A percentile compares a stretch with the other conserved stretches of the same genome.
phyloP scores from a whole-genome alignment of 257 asterid species.

The Nicotiana sylvestris region DNA sequence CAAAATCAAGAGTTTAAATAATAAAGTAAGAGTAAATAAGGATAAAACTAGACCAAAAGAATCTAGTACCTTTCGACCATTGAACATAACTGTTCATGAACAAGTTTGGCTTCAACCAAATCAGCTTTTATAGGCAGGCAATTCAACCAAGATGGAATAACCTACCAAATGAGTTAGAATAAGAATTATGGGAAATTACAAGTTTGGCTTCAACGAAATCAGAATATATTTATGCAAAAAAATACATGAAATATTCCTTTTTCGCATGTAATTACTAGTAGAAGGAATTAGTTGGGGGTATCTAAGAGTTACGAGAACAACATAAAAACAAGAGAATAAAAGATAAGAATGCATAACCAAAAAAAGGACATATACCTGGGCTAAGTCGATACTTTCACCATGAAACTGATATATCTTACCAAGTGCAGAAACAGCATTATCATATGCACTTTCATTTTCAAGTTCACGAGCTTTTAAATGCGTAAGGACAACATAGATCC shows the following conservation, averaged over 20 bases:
- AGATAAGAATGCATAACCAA: too few species aligned
- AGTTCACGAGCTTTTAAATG: constrained; percentile 58
- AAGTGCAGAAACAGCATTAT: constrained; percentile 87
- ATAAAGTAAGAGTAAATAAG: too few species aligned
- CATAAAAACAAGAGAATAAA: too few species aligned
- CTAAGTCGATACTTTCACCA: constrained; percentile 77
- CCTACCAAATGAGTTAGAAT: constrained; percentile 32
- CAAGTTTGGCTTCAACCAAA: constrained; percentile 74
- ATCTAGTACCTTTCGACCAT: constrained; percentile 79
- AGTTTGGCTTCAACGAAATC: too few species aligned
- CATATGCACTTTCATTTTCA: constrained; percentile 81
- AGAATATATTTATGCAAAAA: too few species aligned
- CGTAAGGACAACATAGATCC: constrained; percentile 70
- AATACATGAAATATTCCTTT: too few species aligned
- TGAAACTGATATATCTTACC: constrained; percentile 91
- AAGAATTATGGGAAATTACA: background rate
- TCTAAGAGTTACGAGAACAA: too few species aligned
- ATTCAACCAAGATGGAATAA: constrained; percentile 85
- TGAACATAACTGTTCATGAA: constrained; percentile 84
- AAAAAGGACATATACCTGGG: constrained; percentile 7
- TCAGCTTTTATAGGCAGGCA: constrained; percentile 88
- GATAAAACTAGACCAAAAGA: background rate
- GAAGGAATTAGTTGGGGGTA: too few species aligned
- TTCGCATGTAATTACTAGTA: too few species aligned
- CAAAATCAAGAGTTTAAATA: too few species aligned